These are phyloP conservation scores for Wickerhamiella sergipiensis DNA, from an alignment of 805 yeast genomes.

Conservation along the genomic window DNA sequence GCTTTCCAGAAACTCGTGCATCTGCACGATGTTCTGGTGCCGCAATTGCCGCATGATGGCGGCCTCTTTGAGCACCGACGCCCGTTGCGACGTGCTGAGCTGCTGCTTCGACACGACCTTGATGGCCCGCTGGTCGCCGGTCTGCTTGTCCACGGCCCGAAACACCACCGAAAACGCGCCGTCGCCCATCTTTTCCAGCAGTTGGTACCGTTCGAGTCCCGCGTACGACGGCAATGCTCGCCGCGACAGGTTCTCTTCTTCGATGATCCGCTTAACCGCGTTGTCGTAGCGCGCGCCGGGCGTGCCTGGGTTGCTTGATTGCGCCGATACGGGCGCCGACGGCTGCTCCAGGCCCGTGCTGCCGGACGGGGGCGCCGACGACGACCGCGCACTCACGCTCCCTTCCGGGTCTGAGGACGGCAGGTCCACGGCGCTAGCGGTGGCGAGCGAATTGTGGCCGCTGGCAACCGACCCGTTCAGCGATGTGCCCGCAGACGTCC, in stretches of 20 bases:
- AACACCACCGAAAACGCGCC: slow-evolving; percentile 88
- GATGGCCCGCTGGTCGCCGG: slow-evolving; percentile 47
- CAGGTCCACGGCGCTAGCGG: slow-evolving; percentile 1
- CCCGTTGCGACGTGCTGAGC: slow-evolving; percentile 27
- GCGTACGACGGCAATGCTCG: slow-evolving; percentile 25
- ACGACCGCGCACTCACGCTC: background rate
- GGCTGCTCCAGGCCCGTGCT: background rate
- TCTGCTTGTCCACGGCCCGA: slow-evolving; percentile 41
- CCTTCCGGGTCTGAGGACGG: slow-evolving; percentile 3
- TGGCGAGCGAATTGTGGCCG: slow-evolving; percentile 1
- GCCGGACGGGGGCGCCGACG: background rate
- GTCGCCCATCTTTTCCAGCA: slow-evolving; percentile 34
- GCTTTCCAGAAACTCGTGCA: slow-evolving; percentile 41
- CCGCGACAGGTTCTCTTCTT: slow-evolving; percentile 25
- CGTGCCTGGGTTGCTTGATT: background rate
- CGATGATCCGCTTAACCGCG: slow-evolving; percentile 28
- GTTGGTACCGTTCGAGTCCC: slow-evolving; percentile 26
- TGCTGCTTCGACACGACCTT: slow-evolving; percentile 56
- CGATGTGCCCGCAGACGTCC: slow-evolving; percentile 4
- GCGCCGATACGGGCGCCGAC: slow-evolving; percentile 2
- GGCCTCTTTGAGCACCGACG: slow-evolving; percentile 49
- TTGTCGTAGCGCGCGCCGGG: background rate
- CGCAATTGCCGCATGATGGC: slow-evolving; percentile 52
- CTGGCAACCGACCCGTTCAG: slow-evolving; percentile 1
- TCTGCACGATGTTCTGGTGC: slow-evolving; percentile 47